Conservation (phyloP, 805 yeast species). For the Saturnispora quitensis region DNA sequence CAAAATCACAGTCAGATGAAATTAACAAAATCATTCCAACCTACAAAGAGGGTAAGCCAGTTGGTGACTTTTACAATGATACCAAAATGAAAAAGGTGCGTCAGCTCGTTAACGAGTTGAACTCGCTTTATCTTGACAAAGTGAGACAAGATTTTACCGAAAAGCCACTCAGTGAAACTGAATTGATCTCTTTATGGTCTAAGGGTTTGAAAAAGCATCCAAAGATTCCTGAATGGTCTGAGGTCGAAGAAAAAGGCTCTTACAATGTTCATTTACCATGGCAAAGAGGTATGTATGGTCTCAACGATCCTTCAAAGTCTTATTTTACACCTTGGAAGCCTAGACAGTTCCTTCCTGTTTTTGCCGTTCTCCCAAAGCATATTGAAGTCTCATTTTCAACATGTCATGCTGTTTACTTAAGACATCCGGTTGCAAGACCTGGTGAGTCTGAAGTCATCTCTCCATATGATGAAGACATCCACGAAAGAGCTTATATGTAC, state of each 20-base stretch:
- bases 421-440: slow-evolving; percentile 96
- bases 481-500: slow-evolving; percentile 92
- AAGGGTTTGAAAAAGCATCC: slow-evolving; percentile 34
- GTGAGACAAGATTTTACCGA: slow-evolving; percentile 22
- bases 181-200: slow-evolving; percentile 36
- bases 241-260: slow-evolving; percentile 25
- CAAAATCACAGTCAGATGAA: slow-evolving; percentile 41
- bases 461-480: slow-evolving; percentile 74
- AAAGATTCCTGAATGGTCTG: slow-evolving; percentile 28
- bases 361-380: slow-evolving; percentile 87
- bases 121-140: slow-evolving; percentile 25
- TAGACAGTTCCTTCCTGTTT: slow-evolving; percentile 86
- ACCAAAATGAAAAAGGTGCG: slow-evolving; percentile 25
- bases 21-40: slow-evolving; percentile 34
- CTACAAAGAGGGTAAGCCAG: slow-evolving; percentile 23
- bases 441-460: slow-evolving; percentile 93
- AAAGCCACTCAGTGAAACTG: slow-evolving; percentile 22
- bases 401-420: slow-evolving; percentile 91
- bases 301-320: slow-evolving; percentile 64
- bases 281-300: slow-evolving; percentile 75
- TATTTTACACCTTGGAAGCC: slow-evolving; percentile 97
- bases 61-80: slow-evolving; percentile 24
- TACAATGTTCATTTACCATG: slow-evolving; percentile 60
- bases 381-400: slow-evolving; percentile 83
- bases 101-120: slow-evolving; percentile 28